A percentile compares a stretch with the other conserved stretches of the same genome.
Evolutionary conservation across 257 asterid genomes (phyloP).

Genomic region (Vinca minor): DNA sequence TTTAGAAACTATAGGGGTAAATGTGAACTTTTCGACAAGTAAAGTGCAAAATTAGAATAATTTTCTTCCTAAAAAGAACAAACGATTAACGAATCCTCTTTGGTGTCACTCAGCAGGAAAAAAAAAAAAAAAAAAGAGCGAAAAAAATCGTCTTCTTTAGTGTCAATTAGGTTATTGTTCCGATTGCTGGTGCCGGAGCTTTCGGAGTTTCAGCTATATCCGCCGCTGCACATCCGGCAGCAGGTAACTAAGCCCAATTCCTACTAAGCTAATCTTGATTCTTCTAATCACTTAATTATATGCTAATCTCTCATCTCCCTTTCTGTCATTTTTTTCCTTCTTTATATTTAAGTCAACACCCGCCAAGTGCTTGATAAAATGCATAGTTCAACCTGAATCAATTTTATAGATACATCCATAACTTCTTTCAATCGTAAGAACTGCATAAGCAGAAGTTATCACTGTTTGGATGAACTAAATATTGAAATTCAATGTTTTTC

Average conservation of each 20-base stretch:
- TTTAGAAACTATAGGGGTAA: too few species aligned
- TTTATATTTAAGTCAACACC: neutral
- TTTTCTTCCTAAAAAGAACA: too few species aligned
- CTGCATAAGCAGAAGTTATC: neutral
- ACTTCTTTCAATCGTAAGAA: neutral
- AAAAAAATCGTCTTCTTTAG: too few species aligned
- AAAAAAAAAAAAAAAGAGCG: too few species aligned
- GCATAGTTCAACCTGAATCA: neutral
- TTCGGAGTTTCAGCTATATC: neutral
- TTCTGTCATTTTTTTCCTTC: neutral
- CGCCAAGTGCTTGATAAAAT: constrained; percentile 4
- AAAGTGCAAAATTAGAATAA: too few species aligned
- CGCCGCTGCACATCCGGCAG: neutral
- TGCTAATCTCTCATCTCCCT: neutral
- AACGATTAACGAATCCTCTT: too few species aligned
- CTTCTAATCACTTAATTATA: neutral
- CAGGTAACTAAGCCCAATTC: neutral
- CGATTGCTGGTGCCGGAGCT: neutral
- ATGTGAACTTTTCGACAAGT: too few species aligned
- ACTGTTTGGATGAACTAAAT: neutral
- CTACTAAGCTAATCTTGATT: neutral
- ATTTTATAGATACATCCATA: neutral
- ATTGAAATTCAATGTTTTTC: neutral
- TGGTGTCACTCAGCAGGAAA: too few species aligned
- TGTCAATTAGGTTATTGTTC: too few species aligned